Percentiles rank a stretch among this genome's conserved stretches.
phyloP scores from a whole-genome alignment of 192 early-diverging fungal species.

The Coemansia sp. region DNA sequence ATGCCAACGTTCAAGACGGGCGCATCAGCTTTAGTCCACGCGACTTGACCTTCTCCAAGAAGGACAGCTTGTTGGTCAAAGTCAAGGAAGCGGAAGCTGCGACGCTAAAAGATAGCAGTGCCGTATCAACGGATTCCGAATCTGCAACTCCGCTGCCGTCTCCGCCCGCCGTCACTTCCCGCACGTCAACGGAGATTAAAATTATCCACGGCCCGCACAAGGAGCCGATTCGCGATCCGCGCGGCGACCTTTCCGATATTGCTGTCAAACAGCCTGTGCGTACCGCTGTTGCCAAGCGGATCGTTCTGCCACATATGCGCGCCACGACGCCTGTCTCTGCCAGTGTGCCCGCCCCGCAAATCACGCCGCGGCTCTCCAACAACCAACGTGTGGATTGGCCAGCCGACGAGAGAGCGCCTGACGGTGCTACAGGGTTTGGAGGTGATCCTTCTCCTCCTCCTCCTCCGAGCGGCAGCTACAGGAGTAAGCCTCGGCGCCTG shows the following conservation, averaged over 20 bases:
- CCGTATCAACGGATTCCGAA: not conserved
- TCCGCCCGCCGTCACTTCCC: slow-evolving; percentile 3
- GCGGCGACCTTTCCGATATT: slow-evolving; percentile 40
- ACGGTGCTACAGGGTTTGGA: too few relatives aligned
- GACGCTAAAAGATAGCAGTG: not conserved
- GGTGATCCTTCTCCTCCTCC: too few relatives aligned
- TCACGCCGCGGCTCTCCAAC: slow-evolving; percentile 16
- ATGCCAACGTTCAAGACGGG: slow-evolving; percentile 22
- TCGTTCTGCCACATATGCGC: slow-evolving; percentile 40
- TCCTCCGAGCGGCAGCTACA: not conserved
- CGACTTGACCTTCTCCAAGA: slow-evolving; percentile 17
- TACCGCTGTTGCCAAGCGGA: slow-evolving; percentile 14
- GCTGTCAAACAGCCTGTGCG: slow-evolving; percentile 7
- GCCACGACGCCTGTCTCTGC: slow-evolving; percentile 43
- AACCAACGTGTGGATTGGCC: not conserved
- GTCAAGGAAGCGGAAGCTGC: not conserved
- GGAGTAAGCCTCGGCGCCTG: slow-evolving; percentile 11
- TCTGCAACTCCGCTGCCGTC: slow-evolving; percentile 4
- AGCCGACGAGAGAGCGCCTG: not conserved
- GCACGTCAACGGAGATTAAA: slow-evolving; percentile 31
- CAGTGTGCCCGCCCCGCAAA: slow-evolving; percentile 38
- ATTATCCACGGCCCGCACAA: slow-evolving; percentile 30
- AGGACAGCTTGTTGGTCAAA: not conserved
- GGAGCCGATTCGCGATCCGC: slow-evolving; percentile 43
- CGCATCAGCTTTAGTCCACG: slow-evolving; percentile 38